Conservation (phyloP, 1,284 basidiomycete genomes). For the Somion occarium region DNA sequence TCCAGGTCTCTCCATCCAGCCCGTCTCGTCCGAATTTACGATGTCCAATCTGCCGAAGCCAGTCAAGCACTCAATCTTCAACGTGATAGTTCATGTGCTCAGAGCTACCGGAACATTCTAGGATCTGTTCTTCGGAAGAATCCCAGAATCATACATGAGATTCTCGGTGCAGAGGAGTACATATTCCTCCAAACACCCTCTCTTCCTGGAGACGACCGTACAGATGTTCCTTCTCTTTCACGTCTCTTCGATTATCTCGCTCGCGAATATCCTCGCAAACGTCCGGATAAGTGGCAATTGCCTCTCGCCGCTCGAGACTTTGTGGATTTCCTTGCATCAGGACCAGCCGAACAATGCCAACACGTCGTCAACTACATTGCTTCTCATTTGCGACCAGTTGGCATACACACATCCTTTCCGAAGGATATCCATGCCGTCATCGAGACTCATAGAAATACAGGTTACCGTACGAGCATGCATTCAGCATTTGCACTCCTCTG, state of each 20-base stretch:
- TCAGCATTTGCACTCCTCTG: neutral
- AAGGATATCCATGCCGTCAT: neutral
- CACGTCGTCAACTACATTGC: neutral
- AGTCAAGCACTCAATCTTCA: neutral
- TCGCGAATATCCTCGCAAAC: neutral
- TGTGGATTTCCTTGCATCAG: neutral
- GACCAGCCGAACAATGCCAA: neutral
- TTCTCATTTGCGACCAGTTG: neutral
- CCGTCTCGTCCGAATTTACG: neutral
- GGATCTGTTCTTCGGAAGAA: neutral
- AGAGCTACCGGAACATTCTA: slow-evolving; percentile 3
- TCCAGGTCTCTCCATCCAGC: slow-evolving; percentile 4
- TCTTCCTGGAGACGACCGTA: neutral
- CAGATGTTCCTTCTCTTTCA: neutral
- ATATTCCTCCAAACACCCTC: neutral
- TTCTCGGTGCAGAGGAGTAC: slow-evolving; percentile 2
- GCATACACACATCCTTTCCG: neutral
- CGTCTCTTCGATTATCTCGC: slow-evolving; percentile 3
- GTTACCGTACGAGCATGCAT: neutral
- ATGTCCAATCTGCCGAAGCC: neutral
- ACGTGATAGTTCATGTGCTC: neutral
- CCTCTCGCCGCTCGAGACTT: slow-evolving; percentile 1
- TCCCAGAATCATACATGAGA: neutral
- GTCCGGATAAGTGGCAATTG: neutral
- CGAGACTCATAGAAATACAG: neutral